Evolutionary conservation across 2,329 filamentous ascomycete genomes (phyloP), one percentile per base, ranked within the genome.

Genomic region (Stemphylium beticola): DNA sequence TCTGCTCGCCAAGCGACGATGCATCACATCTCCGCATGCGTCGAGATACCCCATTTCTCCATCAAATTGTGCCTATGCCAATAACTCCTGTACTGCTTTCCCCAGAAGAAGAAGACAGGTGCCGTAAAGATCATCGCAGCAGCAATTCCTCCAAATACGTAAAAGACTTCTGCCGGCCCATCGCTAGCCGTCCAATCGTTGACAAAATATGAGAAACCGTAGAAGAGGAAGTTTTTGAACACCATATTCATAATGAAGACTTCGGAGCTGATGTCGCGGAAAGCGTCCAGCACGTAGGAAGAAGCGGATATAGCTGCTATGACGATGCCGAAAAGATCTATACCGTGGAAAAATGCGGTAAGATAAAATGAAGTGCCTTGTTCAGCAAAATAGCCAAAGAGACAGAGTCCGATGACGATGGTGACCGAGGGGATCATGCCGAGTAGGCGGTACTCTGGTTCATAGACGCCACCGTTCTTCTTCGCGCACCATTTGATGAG

Each of bases 371-470:
- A 61, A 8, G 37, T 17, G 26, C 61, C 60, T 26, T 66, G 43
- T 24, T 72, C 55, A 11, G 65, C 68, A 45, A 72, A 63, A 41
- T 73, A 65, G 2, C 78, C 76, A 49, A 77, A 79, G 2, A 74
- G 67, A 52, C 75, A 75, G 42, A 79, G 72, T 17, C 75, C 75
- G 14, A 74, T 65, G 9, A 74, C 73, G 4, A 71, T 66, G 1
- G 72, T 40, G 3, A 78, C 59, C 0, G 69, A 65, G 12, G 72
- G 69, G 3, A 76, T 61, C 60, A 65, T 63, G 24, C 49, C 58
- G 5, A 79, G 69, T 8, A 81, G 72, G 9, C 82, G 77, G 60
- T 83, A 83, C 61, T 84, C 81, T 4, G 82, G 82, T 62, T 84
- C 81, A 66, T 83, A 84, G 42, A 82, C 71, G n/a, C 82, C 81